phyloP scores from a whole-genome alignment of 1,284 basidiomycete species.

The Caloboletus inedulis region DNA sequence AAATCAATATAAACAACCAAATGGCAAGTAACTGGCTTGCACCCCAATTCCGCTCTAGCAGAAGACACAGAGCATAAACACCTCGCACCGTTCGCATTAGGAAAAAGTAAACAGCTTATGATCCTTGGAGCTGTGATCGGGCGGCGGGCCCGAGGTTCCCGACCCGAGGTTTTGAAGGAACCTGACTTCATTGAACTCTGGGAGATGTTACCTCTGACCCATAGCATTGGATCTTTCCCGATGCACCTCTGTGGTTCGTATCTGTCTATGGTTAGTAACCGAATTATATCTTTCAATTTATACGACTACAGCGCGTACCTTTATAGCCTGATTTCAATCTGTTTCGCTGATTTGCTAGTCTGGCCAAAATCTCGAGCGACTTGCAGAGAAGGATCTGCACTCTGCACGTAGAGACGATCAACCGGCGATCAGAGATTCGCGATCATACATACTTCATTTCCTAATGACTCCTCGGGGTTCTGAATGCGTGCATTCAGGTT shows the following conservation, averaged over 20 bases:
- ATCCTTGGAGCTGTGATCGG: too few species aligned
- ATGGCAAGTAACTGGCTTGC: background rate
- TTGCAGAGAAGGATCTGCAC: slow-evolving; percentile 5
- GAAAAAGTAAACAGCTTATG: too few species aligned
- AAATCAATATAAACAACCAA: background rate
- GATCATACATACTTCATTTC: background rate
- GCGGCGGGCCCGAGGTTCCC: too few species aligned
- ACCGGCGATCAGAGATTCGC: slow-evolving; percentile 19
- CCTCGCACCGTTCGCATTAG: too few species aligned
- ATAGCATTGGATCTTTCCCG: background rate
- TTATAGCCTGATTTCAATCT: background rate
- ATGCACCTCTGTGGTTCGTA: too few species aligned
- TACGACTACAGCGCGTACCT: background rate
- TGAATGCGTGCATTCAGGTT: background rate
- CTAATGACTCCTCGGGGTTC: background rate
- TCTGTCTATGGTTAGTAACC: background rate
- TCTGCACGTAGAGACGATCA: background rate
- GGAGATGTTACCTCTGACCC: background rate
- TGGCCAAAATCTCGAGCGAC: background rate
- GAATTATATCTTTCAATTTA: background rate
- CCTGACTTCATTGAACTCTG: too few species aligned
- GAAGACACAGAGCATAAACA: background rate
- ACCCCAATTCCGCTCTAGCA: background rate
- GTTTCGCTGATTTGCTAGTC: background rate
- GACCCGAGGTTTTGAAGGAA: too few species aligned